Evolutionary conservation across 495 filamentous ascomycete genomes (phyloP), one percentile per base, ranked within the genome.

Genomic region (Aspergillus wentii): DNA sequence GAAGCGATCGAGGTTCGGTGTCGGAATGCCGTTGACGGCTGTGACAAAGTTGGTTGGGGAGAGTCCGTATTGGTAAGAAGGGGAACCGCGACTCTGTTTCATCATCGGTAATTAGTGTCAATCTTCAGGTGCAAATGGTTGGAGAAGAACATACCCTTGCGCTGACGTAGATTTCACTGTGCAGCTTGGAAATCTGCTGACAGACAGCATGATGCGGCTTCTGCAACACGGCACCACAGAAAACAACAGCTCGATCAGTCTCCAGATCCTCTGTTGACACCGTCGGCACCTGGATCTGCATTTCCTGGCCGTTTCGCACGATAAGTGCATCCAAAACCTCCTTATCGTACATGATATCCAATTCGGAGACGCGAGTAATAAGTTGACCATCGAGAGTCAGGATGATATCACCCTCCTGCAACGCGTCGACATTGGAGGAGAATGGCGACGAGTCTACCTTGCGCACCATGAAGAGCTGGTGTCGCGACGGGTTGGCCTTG

Each of bases 401-500:
- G 52, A 99, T 85, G 35, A 99, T 80, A 53, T 99, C 92, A 28
- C 88, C 88, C 62, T 99, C 92, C 30, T 85, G 72, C 26, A 99
- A 78, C 27, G 52, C 49, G 20, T 69, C 65, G 19, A 36, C 51
- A 9, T 54, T 42, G 13, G 64, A 46, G 10, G 54, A 52, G 26
- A 64, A 59, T 13, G 82, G 78, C 10, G 75, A 80, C 25, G 80
- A 83, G 49, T 94, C 82, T 23, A 91, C 78, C 65, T 99, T 99
- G 43, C 89, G 88, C 17, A 99, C 85, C 86, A 99, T 94, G 69
- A 99, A 99, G 15, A 99, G 76, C 61, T 97, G 92, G 57, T 99
- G 92, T 35, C 85, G 83, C 13, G 91, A 80, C 7, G 86, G 84
- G 51, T 96, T 95, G 36, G 88, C 85, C 35, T 77, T 59, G 22